Conservation (phyloP, 129 eudicot species). For the Saposhnikovia divaricata region DNA sequence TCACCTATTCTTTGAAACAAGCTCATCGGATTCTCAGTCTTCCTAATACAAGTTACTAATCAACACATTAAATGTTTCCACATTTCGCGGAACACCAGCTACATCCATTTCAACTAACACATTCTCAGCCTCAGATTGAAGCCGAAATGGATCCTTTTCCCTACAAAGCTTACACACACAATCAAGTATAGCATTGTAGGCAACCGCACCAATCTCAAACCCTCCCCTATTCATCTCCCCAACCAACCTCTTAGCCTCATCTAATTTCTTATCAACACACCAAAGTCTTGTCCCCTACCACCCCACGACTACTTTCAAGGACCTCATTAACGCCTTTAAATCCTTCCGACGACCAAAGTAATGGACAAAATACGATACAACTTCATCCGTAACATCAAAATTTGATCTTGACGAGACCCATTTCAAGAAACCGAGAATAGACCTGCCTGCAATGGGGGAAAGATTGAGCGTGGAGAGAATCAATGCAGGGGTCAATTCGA, state of each 20-base stretch:
- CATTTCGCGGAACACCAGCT: conserved; percentile 81
- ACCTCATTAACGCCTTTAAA: conserved; percentile 69
- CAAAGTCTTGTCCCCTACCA: conserved; percentile 36
- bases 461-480: conserved; percentile 45
- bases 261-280: conserved; percentile 84
- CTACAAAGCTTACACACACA: conserved; percentile 85
- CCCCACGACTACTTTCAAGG: conserved; percentile 37
- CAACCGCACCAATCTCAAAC: conserved; percentile 56
- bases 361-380: conserved; percentile 44
- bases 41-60: conserved; percentile 62
- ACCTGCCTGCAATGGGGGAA: conserved; percentile 66
- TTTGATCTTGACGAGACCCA: conserved; percentile 55
- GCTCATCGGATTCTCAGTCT: conserved; percentile 57
- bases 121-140: conserved; percentile 53
- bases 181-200: conserved; percentile 76
- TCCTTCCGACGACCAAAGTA: conserved; percentile 85
- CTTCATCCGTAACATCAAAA: conserved; percentile 44
- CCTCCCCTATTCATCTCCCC: conserved; percentile 92
- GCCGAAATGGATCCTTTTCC: conserved; percentile 73
- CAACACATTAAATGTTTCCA: conserved; percentile 76
- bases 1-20: conserved; percentile 76
- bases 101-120: conserved; percentile 84
- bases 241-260: conserved; percentile 68
- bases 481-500: conserved; percentile 31
- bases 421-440: conserved; percentile 48